Base-by-base conservation (phyloP, 192 early-diverging fungal species). In the Backusella westeae region DNA sequence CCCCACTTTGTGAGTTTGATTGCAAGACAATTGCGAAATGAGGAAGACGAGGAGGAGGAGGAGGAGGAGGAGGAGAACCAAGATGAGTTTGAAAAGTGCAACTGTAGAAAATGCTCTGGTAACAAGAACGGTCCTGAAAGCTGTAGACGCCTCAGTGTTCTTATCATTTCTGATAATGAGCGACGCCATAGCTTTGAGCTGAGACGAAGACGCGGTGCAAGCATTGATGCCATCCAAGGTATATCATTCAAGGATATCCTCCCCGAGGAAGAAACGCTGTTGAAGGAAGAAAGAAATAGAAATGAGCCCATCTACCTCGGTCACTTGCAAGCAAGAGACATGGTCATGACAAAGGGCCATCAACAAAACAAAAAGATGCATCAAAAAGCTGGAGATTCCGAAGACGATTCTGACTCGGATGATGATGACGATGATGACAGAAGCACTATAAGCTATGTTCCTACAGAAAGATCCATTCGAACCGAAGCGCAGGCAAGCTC, bases 151-250 rank as follows among this genome's bases (percentile, higher is more conserved):
- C 26, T 80, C 1, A 80, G 79, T 34, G 56, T 68, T 17, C 35
- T 80, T 3, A 39, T 75, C 6, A 23, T 63, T 6, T 34, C 74
- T 6, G 69, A 72, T 23, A n/a, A 39, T 26, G 79, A 76, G 7
- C 65, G 66, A 14, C 49, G 79, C 5, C 44, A 68, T 17, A 80
- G 79, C 21, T 38, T 80, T 15, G 79, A 80, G 21, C 19, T 80
- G 15, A 75, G 79, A 53, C 69, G 69, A 23, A 74, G 42, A 17
- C 67, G 79, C 15, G 79, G 79, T 23, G 79, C 79, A 17, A 80
- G 79, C 68, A 56, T 80, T 53, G 79, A 80, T 42, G 35, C 52
- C 6, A 63, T 41, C n/a, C 53, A 63, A 4, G 19, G 44, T 29
- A 38, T 39, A 14, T 70, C 36, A 44, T 15, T 65, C 4, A 59